Evolutionary conservation across 2,329 filamentous ascomycete genomes (phyloP), one percentile per base, ranked within the genome.

Genomic region (Penicillium thymicola): DNA sequence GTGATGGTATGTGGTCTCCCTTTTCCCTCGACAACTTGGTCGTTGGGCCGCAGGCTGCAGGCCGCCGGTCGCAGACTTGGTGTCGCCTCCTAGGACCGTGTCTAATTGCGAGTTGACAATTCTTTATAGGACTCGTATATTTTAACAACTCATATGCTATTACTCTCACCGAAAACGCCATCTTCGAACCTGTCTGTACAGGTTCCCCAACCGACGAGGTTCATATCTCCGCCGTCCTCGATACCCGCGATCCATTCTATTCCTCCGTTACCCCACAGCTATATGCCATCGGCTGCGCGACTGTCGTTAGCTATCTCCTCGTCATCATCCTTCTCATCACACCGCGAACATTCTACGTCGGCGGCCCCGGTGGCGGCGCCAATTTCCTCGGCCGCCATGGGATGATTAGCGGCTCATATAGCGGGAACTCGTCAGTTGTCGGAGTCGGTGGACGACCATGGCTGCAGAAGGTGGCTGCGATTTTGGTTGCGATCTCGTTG

Each of bases 241-340:
- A 92, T 72, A 84, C 90, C 53, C 82, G 85, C 61, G 90, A 96
- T 67, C 92, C 92, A 9, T 99, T 99, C 75, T 96, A 96, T 75
- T 89, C 92, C 53, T 96, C 92, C 37, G 92, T 90, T 21, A 93
- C 94, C 43, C 93, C 94, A 14, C 92, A 96, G 74, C 89, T 90
- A 67, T 99, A 97, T 70, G 92, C 92, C 44, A 89, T 97, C 52
- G 92, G 92, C 54, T 90, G 92, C 16, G 91, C 91, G 18, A 97
- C 92, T 0, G 89, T 96, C 54, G 88, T 96, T 48, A 89, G 92
- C 47, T 97, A 95, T 76, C 89, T 95, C 71, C 85, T 97, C 45
- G 88, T 97, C 65, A 90, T 96, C 61, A 95, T 97, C 83, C 85
- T 97, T 37, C 85, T 96, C 70, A 92, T 97, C 66, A 96, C 92